Percentiles rank a stretch among this genome's conserved stretches.
Conservation (phyloP, 495 filamentous ascomycete genomes). For the Trichoderma parareesei region DNA sequence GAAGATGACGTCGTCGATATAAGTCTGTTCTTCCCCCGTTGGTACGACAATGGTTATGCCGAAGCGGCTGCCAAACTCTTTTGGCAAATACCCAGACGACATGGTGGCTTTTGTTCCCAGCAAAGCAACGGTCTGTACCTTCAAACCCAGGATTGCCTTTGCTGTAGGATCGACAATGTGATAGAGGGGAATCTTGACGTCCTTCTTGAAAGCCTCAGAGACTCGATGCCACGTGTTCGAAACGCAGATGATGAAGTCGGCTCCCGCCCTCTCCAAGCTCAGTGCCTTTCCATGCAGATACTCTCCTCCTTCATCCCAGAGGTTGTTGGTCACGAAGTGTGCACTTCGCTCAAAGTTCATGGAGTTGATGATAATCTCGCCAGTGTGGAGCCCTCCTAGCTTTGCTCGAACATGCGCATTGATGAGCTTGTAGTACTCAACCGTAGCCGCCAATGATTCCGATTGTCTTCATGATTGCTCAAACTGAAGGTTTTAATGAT, state of each 20-base stretch:
- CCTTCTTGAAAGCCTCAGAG: background rate
- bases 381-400: background rate
- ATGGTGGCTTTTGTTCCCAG: background rate
- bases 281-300: background rate
- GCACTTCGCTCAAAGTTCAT: background rate
- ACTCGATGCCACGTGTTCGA: background rate
- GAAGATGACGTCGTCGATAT: background rate
- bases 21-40: background rate
- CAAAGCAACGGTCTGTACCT: background rate
- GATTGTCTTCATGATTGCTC: background rate
- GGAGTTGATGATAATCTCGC: background rate
- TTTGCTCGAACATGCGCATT: background rate
- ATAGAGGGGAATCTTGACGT: background rate
- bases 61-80: background rate
- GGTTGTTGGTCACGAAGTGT: background rate
- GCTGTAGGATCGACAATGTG: background rate
- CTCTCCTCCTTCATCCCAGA: background rate
- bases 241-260: conserved; percentile 1
- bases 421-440: background rate
- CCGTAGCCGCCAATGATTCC: background rate
- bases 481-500: background rate
- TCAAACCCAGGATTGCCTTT: background rate
- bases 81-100: background rate
- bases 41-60: background rate
- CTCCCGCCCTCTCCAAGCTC: background rate